These are phyloP conservation scores for Chenopodium berlandieri DNA, from an alignment of 148 eudicot genomes.

Conservation along the genomic window DNA sequence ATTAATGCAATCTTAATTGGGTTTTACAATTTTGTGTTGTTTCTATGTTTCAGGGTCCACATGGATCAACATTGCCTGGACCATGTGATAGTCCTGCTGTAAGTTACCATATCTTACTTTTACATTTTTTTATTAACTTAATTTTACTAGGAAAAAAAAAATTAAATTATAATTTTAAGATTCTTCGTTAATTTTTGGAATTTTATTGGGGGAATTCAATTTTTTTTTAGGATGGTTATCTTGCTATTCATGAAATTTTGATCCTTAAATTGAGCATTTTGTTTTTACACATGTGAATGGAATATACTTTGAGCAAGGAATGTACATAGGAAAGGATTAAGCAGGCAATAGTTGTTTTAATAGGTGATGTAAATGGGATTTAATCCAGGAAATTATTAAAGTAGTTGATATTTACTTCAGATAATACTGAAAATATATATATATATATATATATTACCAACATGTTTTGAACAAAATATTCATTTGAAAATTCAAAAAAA, in stretches of 20 bases:
- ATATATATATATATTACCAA: too few relatives aligned
- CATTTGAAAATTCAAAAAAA: too few relatives aligned
- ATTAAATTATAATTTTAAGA: not conserved
- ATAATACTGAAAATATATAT: too few relatives aligned
- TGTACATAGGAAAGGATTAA: too few relatives aligned
- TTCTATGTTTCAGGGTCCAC: constrained; percentile 65
- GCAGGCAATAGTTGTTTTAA: too few relatives aligned
- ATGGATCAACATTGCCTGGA: constrained; percentile 87
- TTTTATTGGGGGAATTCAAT: not conserved
- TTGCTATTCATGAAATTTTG: not conserved
- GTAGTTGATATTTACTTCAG: too few relatives aligned
- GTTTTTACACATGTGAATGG: not conserved
- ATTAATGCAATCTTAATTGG: not conserved
- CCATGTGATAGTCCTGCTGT: constrained; percentile 97
- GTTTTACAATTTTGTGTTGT: not conserved
- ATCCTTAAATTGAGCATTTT: not conserved
- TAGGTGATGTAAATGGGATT: too few relatives aligned
- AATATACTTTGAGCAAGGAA: too few relatives aligned
- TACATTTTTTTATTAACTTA: not conserved
- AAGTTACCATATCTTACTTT: constrained; percentile 33
- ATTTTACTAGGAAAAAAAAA: not conserved
- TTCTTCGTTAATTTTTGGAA: not conserved
- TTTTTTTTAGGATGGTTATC: too few relatives aligned
- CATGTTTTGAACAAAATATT: too few relatives aligned
- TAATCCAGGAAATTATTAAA: too few relatives aligned